Evolutionary conservation across 768 basidiomycete species (phyloP).

Genomic region (Cystobasidium tubakii): DNA sequence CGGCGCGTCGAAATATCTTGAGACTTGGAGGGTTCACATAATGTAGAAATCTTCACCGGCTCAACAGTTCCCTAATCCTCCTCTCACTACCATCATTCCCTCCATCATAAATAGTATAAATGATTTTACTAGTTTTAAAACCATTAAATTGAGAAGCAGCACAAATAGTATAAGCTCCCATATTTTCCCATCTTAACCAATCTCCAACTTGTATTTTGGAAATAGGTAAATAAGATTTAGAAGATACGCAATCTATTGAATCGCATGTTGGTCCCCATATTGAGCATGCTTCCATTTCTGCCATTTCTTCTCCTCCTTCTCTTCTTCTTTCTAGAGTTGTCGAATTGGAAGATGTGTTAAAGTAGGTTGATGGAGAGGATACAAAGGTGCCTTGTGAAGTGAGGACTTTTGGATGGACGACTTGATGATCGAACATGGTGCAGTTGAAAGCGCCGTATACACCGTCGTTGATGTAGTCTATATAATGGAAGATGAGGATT

Average conservation of each 20-base stretch:
- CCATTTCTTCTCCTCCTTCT: not conserved
- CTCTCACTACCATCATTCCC: not conserved
- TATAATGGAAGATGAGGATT: not conserved
- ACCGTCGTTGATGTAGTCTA: conserved; percentile 99
- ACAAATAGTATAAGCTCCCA: conserved; percentile 99
- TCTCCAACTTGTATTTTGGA: conserved; percentile 76
- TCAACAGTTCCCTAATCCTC: not conserved
- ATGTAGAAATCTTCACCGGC: too few species aligned
- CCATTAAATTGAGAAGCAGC: conserved; percentile 64
- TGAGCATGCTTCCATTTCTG: conserved; percentile 53
- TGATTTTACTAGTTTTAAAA: conserved; percentile 70
- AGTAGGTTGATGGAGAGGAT: conserved; percentile 13
- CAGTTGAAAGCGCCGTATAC: conserved; percentile 97
- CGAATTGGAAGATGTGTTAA: not conserved
- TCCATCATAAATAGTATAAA: conserved; percentile 66
- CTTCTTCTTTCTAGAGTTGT: too few species aligned
- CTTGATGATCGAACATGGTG: conserved; percentile 94
- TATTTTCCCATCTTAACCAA: conserved; percentile 94
- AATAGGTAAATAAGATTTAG: conserved; percentile 62
- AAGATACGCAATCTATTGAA: conserved; percentile 79
- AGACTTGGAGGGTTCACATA: too few species aligned
- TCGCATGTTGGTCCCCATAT: conserved; percentile 99
- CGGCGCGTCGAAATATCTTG: too few species aligned
- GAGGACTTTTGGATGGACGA: conserved; percentile 66
- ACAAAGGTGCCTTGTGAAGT: conserved; percentile 49